Conservation (phyloP, 495 filamentous ascomycete species). For the Tuber melanosporum region DNA sequence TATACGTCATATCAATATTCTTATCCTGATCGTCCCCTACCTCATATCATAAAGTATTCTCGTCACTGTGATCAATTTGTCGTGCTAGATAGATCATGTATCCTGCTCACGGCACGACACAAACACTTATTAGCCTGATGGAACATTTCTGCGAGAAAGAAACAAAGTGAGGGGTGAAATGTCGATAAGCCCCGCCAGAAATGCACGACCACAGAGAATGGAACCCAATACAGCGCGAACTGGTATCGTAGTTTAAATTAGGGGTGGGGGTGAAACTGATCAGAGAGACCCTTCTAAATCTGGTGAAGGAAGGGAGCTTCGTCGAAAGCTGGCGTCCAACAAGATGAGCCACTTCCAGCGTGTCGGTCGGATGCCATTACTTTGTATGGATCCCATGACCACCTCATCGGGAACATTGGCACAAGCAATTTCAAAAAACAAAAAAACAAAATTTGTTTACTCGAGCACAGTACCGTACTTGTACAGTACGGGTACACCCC, state of each 20-base stretch:
- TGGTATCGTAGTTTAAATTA: not conserved
- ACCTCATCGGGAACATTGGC: not conserved
- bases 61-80: not conserved
- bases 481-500: not conserved
- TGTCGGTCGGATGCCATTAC: not conserved
- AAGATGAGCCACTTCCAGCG: not conserved
- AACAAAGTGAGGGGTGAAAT: slow-evolving; percentile 1
- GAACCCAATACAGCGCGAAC: not conserved
- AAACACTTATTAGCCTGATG: not conserved
- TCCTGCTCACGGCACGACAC: not conserved
- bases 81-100: not conserved
- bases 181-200: not conserved
- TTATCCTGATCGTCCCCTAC: not conserved
- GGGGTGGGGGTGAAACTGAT: not conserved
- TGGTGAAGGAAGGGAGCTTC: not conserved
- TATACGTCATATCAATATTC: not conserved
- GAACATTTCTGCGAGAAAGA: not conserved
- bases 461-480: too few relatives aligned
- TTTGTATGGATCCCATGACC: not conserved
- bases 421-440: not conserved
- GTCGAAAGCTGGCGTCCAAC: not conserved
- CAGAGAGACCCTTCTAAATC: not conserved
- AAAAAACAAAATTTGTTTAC: not conserved
- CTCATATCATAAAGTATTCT: not conserved
- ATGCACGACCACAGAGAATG: not conserved